Percentiles rank a stretch among this genome's conserved stretches.
phyloP scores from a whole-genome alignment of 768 basidiomycete species.

The Omphalotus guepiniiformis region DNA sequence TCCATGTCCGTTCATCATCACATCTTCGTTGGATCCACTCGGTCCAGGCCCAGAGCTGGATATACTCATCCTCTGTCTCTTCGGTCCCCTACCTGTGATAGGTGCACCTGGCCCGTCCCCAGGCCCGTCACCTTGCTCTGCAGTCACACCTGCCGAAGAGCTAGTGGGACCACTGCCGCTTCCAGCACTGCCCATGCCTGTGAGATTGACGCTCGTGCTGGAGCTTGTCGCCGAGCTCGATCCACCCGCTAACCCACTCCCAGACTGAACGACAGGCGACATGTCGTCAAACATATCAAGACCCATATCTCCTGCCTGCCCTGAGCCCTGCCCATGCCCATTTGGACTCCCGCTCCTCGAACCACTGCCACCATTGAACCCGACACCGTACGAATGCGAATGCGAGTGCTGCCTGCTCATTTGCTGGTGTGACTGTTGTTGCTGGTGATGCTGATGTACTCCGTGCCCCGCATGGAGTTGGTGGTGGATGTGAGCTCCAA shows the following conservation, averaged over 20 bases:
- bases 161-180: neutral
- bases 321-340: neutral
- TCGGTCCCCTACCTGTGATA: constrained; percentile 3
- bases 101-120: constrained; percentile 5
- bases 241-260: constrained; percentile 1
- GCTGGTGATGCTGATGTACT: too few species aligned
- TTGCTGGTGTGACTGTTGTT: constrained; percentile 23
- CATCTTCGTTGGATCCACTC: neutral
- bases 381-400: constrained; percentile 51
- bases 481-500: constrained; percentile 19
- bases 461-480: constrained; percentile 18
- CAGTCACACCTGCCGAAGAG: neutral
- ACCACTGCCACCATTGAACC: too few species aligned
- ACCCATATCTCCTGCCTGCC: constrained; percentile 2
- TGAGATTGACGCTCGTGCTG: constrained; percentile 2
- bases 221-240: constrained; percentile 5
- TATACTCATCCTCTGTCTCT: constrained; percentile 7
- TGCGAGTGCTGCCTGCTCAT: constrained; percentile 28
- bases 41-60: neutral
- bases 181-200: constrained; percentile 2
- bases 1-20: constrained; percentile 3
- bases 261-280: constrained; percentile 1
- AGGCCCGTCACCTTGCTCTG: constrained; percentile 4
- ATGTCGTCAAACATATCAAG: constrained; percentile 8
- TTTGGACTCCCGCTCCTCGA: constrained; percentile 36